Evolutionary conservation across 2,329 filamentous ascomycete species (phyloP).

Genomic region (Microdochium paspali): DNA sequence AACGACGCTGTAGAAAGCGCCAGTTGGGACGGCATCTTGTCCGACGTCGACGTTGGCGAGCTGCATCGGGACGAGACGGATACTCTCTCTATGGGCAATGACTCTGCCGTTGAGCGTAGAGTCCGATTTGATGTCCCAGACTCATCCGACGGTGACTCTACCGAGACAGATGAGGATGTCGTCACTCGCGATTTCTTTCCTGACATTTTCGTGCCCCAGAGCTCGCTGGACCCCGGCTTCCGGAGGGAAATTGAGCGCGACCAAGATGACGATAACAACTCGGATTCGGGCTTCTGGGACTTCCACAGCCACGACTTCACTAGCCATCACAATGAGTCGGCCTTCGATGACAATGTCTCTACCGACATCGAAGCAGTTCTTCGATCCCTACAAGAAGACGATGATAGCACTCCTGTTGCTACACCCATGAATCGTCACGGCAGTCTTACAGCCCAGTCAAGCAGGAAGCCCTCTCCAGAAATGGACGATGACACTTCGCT

Average conservation of each 20-base stretch:
- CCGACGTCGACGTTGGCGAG: constrained; percentile 29
- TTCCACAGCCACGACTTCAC: constrained; percentile 28
- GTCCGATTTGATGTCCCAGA: constrained; percentile 66
- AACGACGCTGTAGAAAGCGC: constrained; percentile 29
- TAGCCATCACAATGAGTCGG: background rate
- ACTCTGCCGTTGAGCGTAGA: constrained; percentile 41
- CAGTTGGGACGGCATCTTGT: constrained; percentile 47
- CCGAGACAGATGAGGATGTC: constrained; percentile 51
- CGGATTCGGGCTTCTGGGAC: constrained; percentile 54
- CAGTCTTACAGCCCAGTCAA: constrained; percentile 20
- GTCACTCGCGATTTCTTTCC: constrained; percentile 54
- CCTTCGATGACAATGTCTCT: constrained; percentile 15
- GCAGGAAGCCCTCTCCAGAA: constrained; percentile 19
- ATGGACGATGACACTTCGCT: constrained; percentile 31
- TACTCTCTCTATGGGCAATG: constrained; percentile 10
- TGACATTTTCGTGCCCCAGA: constrained; percentile 70
- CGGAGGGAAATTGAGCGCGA: constrained; percentile 66
- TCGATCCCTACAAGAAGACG: constrained; percentile 25
- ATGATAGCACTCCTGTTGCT: constrained; percentile 26
- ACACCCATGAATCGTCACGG: constrained; percentile 28
- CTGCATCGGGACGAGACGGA: constrained; percentile 30
- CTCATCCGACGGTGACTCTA: constrained; percentile 57
- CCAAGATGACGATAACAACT: constrained; percentile 42
- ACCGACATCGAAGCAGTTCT: constrained; percentile 31
- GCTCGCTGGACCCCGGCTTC: constrained; percentile 61